phyloP scores from a whole-genome alignment of 305 asterid species.

The Fraxinus velutina region DNA sequence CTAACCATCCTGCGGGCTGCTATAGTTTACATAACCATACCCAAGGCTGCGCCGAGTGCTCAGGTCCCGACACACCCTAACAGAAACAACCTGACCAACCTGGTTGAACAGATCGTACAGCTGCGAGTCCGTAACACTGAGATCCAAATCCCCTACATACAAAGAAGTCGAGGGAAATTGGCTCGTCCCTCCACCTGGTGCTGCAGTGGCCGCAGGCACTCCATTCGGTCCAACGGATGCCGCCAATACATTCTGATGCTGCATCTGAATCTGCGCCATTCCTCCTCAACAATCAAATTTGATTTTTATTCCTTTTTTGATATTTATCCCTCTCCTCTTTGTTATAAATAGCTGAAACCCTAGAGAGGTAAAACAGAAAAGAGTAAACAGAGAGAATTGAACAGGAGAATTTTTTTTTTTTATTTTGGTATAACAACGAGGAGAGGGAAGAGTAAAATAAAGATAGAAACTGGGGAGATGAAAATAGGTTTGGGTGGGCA shows the following conservation, averaged over 20 bases:
- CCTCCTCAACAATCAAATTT: not conserved
- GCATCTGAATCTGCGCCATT: conserved; percentile 45
- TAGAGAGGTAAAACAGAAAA: not conserved
- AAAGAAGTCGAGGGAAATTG: conserved; percentile 34
- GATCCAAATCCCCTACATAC: conserved; percentile 41
- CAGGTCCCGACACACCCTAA: conserved; percentile 46
- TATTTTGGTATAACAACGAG: not conserved
- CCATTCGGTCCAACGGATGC: conserved; percentile 31
- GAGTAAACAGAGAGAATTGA: not conserved
- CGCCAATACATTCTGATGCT: conserved; percentile 18
- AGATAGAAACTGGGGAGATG: not conserved
- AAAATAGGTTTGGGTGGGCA: conserved; percentile 24
- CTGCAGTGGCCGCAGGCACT: conserved; percentile 21
- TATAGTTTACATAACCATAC: conserved; percentile 44
- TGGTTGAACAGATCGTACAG: conserved; percentile 44
- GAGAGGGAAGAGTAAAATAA: not conserved
- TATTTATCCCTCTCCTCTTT: not conserved
- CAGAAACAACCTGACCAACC: conserved; percentile 42
- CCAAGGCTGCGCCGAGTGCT: conserved; percentile 38
- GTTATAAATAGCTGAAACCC: not conserved
- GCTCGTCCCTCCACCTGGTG: conserved; percentile 18
- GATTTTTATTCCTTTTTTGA: not conserved
- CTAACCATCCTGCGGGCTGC: conserved; percentile 41
- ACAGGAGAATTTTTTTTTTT: not conserved
- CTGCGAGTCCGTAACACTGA: conserved; percentile 39